Base-by-base conservation (phyloP, 2,329 filamentous ascomycete genomes). In the Diaporthe australafricana region DNA sequence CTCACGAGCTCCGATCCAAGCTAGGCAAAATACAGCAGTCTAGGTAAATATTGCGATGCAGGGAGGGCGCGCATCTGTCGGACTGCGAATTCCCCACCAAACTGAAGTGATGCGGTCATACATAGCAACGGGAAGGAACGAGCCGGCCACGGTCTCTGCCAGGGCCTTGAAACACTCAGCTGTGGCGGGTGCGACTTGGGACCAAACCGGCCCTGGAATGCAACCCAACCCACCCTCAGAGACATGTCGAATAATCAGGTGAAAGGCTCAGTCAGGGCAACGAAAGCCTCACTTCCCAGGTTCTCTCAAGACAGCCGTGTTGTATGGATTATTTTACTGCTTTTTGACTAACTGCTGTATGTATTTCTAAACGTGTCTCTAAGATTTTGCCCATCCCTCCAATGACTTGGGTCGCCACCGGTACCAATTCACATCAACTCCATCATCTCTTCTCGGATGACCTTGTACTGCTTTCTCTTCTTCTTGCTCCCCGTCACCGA, bases 381-480 rank as follows among this genome's bases (percentile, higher is more conserved):
- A 16, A 38, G 6, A 20, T 50, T 65, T 35, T 50, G n/a, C 38
- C 60, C 8, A 11, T 30, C 20, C 20, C 25, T 48, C 30, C 42
- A n/a, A 47, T 22, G 47, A 48, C 22, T 63, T 35, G 12, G n/a
- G 27, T 16, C 35, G 14, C 14, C n/a, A 3, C 5, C 3, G n/a
- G 35, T 47, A 55, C 42, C 30, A 42, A 2, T 17, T 69, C 35
- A 71, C 60, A 67, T 40, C 76, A 75, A 85, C 55, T 79, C 80
- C 68, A 83, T 82, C 88, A 92, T 93, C 70, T 89, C 85, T 78
- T 96, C 93, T 63, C 89, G 79, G 38, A 98, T 91, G 25, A 94
- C 77, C 84, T 98, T 98, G 80, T 98, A 98, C 83, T 91, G 86
- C 82, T 98, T 98, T 75, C 95, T 89, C 83, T 92, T 90, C 85